Base-by-base conservation (phyloP, 2,329 filamentous ascomycete genomes). In the Whalleya microplaca region DNA sequence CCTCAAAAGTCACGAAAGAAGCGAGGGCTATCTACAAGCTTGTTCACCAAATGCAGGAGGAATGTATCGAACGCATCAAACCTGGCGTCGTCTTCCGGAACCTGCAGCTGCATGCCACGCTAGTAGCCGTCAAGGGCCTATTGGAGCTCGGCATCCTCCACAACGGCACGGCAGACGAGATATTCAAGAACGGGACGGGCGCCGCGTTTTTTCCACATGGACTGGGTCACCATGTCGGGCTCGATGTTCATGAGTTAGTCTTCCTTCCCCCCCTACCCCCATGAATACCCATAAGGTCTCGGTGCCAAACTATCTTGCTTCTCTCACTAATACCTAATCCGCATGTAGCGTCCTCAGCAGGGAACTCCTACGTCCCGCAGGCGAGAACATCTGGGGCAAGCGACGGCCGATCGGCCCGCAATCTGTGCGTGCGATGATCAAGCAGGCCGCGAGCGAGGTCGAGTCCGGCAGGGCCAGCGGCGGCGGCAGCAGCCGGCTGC, bases 1-100 rank as follows among this genome's bases (percentile, higher is more conserved):
- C 62, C 1, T 55, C 57, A 19, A 55, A 59, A 0, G 96, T 92
- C 64, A 84, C 85, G 0, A 72, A 80, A 14, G 89, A 94, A 70
- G 87, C 88, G 0, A 81, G 83, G 46, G 82, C 84, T 9, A 87
- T 97, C 50, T 93, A 97, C 71, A 80, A 84, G 45, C 80, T 95
- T 21, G 93, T 96, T 2, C 79, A 89, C 64, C 78, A 82, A 56
- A 96, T 97, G 92, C 93, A 96, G 74, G 78, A 82, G 7, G 81
- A 85, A 52, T 92, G 89, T 64, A 89, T 96, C 67, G 76, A 77
- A 6, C 80, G 84, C 64, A 78, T 96, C 20, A 81, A 80, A 41
- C 90, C 90, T 0, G 91, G 89, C 2, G 83, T 87, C 1, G 73
- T 82, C 29, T 96, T 88, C 80, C 82, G 88, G 48, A 81, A 88